Conservation (phyloP, 83 land plant species). For the Picea mariana region DNA sequence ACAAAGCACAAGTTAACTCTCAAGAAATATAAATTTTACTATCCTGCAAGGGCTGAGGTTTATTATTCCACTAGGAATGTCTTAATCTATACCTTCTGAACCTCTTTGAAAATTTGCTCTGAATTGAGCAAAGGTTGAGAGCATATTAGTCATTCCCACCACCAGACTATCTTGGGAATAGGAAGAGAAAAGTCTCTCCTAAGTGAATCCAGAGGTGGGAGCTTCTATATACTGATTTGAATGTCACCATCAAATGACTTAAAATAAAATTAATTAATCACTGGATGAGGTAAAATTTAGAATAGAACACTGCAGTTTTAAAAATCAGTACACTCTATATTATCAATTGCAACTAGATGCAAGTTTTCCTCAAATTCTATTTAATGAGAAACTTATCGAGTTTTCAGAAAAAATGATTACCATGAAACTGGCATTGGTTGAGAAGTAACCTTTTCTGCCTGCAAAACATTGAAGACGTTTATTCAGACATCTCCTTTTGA, state of each 20-base stretch:
- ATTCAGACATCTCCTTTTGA: neutral
- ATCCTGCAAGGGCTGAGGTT: no score
- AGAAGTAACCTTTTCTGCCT: conserved; percentile 66
- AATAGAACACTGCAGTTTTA: neutral
- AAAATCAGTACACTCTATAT: neutral
- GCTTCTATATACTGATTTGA: neutral
- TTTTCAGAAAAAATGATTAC: conserved; percentile 35
- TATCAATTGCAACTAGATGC: neutral
- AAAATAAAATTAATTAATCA: neutral
- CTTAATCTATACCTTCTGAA: neutral
- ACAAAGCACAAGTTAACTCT: no score
- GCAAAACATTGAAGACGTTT: conserved; percentile 28
- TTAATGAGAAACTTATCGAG: neutral
- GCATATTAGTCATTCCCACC: neutral
- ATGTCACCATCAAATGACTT: neutral
- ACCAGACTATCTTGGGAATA: neutral
- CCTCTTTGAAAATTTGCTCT: neutral
- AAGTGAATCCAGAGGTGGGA: neutral
- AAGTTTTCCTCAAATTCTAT: neutral
- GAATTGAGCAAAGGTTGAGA: neutral
- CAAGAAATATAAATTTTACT: no score
- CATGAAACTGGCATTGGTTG: conserved; percentile 89
- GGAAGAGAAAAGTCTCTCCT: neutral
- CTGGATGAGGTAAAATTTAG: neutral
- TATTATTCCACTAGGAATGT: neutral